phyloP scores from a whole-genome alignment of 2,329 filamentous ascomycete species.

The Fusarium brachygibbosum region DNA sequence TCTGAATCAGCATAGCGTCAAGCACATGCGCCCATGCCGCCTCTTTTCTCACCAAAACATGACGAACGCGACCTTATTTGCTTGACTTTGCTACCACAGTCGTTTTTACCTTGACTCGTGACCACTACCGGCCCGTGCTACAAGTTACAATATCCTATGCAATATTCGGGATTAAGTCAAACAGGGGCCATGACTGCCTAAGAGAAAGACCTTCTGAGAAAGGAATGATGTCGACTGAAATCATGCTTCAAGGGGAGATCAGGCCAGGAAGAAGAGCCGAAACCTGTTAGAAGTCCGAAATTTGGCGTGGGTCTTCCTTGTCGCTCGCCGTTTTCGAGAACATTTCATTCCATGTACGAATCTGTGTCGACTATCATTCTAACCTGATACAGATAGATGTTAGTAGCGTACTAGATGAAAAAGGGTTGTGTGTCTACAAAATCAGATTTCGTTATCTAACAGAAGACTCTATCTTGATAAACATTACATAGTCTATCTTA shows the following conservation, averaged over 20 bases:
- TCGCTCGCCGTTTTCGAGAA: slow-evolving; percentile 24
- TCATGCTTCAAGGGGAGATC: slow-evolving; percentile 27
- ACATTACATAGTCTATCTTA: no score
- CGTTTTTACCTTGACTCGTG: slow-evolving; percentile 28
- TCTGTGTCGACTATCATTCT: background rate
- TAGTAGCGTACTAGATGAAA: background rate
- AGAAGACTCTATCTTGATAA: background rate
- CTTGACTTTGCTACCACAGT: slow-evolving; percentile 2
- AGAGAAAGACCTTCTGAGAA: slow-evolving; percentile 40
- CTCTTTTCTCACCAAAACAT: slow-evolving; percentile 17
- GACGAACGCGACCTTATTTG: slow-evolving; percentile 7
- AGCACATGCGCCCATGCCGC: slow-evolving; percentile 28
- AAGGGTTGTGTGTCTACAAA: background rate
- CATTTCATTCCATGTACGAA: slow-evolving; percentile 25
- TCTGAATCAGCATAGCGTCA: slow-evolving; percentile 29
- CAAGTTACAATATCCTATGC: slow-evolving; percentile 3
- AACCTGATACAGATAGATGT: background rate
- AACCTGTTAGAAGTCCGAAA: slow-evolving; percentile 44
- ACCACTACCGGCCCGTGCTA: slow-evolving; percentile 39
- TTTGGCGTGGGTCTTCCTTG: slow-evolving; percentile 38
- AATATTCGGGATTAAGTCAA: slow-evolving; percentile 21
- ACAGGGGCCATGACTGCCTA: slow-evolving; percentile 18
- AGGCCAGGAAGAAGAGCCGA: slow-evolving; percentile 42
- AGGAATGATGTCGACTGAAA: slow-evolving; percentile 37
- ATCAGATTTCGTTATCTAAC: background rate